Evolutionary conservation across 148 eudicot species (phyloP).

Genomic region (Hydrangea macrophylla): DNA sequence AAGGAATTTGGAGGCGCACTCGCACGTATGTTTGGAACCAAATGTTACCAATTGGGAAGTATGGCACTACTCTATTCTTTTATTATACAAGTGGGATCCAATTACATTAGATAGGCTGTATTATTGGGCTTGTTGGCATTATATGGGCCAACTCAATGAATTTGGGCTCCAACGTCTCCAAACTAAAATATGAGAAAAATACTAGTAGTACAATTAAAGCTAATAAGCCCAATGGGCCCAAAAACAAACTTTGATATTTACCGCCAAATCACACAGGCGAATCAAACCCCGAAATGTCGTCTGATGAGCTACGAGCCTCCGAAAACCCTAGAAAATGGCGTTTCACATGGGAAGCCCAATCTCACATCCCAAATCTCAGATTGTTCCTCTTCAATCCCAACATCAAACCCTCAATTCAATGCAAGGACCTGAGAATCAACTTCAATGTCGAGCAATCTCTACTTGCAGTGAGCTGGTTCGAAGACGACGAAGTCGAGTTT

Average conservation of each 20-base stretch:
- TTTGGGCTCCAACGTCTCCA: no score
- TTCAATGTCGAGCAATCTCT: conserved; percentile 42
- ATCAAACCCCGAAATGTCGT: conserved; percentile 11
- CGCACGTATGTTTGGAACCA: no score
- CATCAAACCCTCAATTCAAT: conserved; percentile 40
- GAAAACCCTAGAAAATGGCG: conserved; percentile 81
- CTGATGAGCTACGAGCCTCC: not conserved
- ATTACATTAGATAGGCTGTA: no score
- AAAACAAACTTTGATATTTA: conserved; percentile 1
- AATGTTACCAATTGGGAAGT: no score
- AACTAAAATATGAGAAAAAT: no score
- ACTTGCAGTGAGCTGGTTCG: conserved; percentile 38
- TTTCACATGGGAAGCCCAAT: conserved; percentile 91
- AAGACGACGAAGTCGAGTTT: conserved; percentile 16
- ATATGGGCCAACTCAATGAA: no score
- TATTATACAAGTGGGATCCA: no score
- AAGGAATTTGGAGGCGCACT: no score
- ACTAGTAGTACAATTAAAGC: no score
- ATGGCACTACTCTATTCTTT: no score
- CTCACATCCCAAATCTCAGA: conserved; percentile 68
- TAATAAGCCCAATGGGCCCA: no score
- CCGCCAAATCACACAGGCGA: conserved; percentile 11
- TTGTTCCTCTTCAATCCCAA: conserved; percentile 54
- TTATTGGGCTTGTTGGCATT: no score
- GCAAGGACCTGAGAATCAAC: conserved; percentile 39